Evolutionary conservation across 2,329 filamentous ascomycete genomes (phyloP).

Genomic region (Fusarium sp.): DNA sequence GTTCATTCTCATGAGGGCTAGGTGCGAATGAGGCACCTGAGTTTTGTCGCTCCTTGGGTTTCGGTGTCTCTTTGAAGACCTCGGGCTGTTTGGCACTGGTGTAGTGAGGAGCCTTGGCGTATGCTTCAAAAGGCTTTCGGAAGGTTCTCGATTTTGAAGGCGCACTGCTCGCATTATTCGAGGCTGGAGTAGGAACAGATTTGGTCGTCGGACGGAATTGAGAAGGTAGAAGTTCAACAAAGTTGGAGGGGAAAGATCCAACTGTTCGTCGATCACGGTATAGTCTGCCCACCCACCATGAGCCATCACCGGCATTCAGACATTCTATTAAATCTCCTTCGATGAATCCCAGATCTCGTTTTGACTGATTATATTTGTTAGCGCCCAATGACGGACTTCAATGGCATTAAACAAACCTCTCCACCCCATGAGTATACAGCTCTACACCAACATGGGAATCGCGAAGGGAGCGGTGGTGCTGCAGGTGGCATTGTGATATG

Average conservation of each 20-base stretch:
- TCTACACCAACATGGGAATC: conserved; percentile 91
- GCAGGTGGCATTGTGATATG: conserved; percentile 62
- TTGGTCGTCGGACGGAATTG: conserved; percentile 81
- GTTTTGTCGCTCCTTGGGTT: conserved; percentile 55
- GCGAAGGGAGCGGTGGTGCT: conserved; percentile 74
- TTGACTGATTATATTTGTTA: conserved; percentile 68
- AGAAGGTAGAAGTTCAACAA: conserved; percentile 89
- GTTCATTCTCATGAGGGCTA: conserved; percentile 42
- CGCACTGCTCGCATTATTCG: conserved; percentile 64
- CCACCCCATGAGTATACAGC: conserved; percentile 95
- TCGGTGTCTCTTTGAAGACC: conserved; percentile 62
- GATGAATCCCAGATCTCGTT: conserved; percentile 94
- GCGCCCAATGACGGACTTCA: conserved; percentile 11
- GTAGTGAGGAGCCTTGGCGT: conserved; percentile 74
- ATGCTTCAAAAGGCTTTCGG: conserved; percentile 75
- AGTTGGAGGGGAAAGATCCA: conserved; percentile 96
- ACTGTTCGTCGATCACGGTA: conserved; percentile 90
- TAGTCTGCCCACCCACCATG: conserved; percentile 97
- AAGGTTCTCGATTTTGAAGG: conserved; percentile 72
- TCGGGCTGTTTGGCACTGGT: conserved; percentile 72
- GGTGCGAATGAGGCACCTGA: conserved; percentile 55
- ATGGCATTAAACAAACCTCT: conserved; percentile 65
- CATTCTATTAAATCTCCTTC: conserved; percentile 99
- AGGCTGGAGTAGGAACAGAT: conserved; percentile 68
- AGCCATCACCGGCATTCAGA: conserved; percentile 95